These are phyloP conservation scores for Thalassiosira livingstoniorum DNA, from an alignment of 352 stramenopile species.

Conservation along the genomic window DNA sequence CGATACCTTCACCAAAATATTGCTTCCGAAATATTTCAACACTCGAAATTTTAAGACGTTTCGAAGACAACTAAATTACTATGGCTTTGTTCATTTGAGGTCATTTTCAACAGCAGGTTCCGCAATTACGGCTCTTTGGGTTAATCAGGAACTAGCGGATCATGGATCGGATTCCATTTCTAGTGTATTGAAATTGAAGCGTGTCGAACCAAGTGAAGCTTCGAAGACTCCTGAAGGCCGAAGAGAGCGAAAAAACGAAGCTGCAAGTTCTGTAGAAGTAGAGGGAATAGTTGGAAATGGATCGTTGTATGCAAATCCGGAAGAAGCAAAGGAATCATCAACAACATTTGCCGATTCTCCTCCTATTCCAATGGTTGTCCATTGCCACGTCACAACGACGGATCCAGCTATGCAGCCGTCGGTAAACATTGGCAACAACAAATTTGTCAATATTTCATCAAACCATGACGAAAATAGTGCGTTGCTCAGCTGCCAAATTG, in stretches of 20 bases:
- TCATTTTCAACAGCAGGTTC: conserved; percentile 71
- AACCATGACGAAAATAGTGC: conserved; percentile 6
- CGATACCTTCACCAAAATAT: conserved; percentile 71
- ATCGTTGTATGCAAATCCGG: not conserved
- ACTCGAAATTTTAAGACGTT: conserved; percentile 86
- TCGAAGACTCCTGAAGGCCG: conserved; percentile 76
- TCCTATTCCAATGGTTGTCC: conserved; percentile 16
- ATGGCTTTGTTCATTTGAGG: conserved; percentile 81
- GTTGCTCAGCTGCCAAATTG: not conserved
- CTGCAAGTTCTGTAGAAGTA: conserved; percentile 72
- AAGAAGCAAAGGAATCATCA: not conserved
- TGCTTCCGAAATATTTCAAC: conserved; percentile 85
- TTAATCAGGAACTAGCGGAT: conserved; percentile 78
- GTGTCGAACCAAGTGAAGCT: conserved; percentile 74
- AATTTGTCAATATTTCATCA: not conserved
- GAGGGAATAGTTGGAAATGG: conserved; percentile 67
- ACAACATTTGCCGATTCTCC: not conserved
- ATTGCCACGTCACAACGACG: conserved; percentile 2
- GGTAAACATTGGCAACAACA: not conserved
- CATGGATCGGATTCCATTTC: conserved; percentile 65
- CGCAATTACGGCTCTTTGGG: conserved; percentile 78
- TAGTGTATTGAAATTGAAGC: conserved; percentile 71
- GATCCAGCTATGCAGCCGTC: not conserved
- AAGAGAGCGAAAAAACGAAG: conserved; percentile 74
- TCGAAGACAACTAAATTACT: conserved; percentile 72